Percentiles rank a stretch among this genome's conserved stretches.
These are phyloP conservation scores for Neofusicoccum sp. DNA, from an alignment of 2,329 filamentous ascomycete species.

Conservation along the genomic window DNA sequence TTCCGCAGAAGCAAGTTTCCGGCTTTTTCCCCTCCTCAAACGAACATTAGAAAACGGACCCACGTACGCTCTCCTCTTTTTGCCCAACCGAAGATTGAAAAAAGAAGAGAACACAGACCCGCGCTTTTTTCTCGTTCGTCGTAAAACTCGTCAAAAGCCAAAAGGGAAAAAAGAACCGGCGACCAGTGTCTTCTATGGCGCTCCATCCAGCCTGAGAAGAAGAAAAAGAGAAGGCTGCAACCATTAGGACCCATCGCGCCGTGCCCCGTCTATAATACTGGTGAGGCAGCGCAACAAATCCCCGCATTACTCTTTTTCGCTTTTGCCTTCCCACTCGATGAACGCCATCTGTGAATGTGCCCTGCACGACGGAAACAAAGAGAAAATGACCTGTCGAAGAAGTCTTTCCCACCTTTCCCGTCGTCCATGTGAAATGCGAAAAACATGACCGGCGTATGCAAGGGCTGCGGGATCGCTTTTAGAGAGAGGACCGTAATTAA, in stretches of 20 bases:
- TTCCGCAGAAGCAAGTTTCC: conserved; percentile 9
- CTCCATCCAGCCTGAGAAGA: conserved; percentile 17
- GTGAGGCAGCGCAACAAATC: conserved; percentile 18
- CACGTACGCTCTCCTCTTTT: conserved; percentile 7
- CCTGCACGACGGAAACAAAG: conserved; percentile 16
- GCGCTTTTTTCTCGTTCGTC: conserved; percentile 15
- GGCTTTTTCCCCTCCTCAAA: background rate
- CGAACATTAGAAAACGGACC: conserved; percentile 14
- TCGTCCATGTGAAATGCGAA: conserved; percentile 17
- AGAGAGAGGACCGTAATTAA: conserved; percentile 26
- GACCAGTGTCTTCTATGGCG: conserved; percentile 9
- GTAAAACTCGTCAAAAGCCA: conserved; percentile 16
- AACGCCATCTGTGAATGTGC: conserved; percentile 18
- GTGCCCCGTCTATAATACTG: conserved; percentile 14
- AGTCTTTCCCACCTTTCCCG: conserved; percentile 14
- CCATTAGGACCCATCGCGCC: conserved; percentile 17
- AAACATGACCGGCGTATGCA: conserved; percentile 18
- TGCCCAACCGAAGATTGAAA: conserved; percentile 11
- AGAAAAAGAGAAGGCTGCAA: conserved; percentile 15
- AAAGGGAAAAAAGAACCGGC: conserved; percentile 16
- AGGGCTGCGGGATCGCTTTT: conserved; percentile 39
- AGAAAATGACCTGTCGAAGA: conserved; percentile 15
- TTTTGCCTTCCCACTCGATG: conserved; percentile 17
- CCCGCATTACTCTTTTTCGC: conserved; percentile 14
- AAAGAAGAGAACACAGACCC: conserved; percentile 14